Evolutionary conservation across 2,329 filamentous ascomycete genomes (phyloP).

Genomic region (Claviceps africana): DNA sequence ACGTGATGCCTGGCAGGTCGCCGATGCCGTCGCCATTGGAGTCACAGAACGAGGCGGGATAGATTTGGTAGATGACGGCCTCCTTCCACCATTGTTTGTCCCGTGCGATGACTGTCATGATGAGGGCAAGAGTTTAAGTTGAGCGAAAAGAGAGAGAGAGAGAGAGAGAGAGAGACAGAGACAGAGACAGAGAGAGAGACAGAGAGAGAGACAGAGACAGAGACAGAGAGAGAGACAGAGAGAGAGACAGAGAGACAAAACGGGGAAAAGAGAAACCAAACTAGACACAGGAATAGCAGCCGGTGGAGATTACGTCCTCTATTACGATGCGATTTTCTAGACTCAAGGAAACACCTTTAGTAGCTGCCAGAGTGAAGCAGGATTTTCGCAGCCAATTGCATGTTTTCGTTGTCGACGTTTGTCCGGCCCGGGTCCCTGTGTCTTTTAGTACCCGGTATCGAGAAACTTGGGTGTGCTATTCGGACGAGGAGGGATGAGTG

Average conservation of each 20-base stretch:
- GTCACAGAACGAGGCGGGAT: conserved; percentile 43
- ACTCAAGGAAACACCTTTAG: not conserved
- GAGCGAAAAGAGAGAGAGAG: not conserved
- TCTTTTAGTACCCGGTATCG: not conserved
- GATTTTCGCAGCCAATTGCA: not conserved
- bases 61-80: conserved; percentile 43
- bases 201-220: too few species aligned
- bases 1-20: conserved; percentile 48
- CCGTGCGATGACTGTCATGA: conserved; percentile 12
- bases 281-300: not conserved
- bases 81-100: conserved; percentile 40
- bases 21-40: conserved; percentile 46
- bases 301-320: not conserved
- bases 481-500: not conserved
- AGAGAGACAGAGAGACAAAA: too few species aligned
- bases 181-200: too few species aligned
- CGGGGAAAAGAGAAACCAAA: too few species aligned
- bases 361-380: not conserved
- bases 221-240: too few species aligned
- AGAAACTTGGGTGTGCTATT: not conserved
- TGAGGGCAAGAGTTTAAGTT: too few species aligned
- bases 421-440: too few species aligned
- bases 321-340: not conserved
- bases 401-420: too few species aligned
- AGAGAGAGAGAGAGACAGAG: too few species aligned